Evolutionary conservation across 176 grass and related monocot genomes (phyloP).

Genomic region (Alloteropsis semialata): DNA sequence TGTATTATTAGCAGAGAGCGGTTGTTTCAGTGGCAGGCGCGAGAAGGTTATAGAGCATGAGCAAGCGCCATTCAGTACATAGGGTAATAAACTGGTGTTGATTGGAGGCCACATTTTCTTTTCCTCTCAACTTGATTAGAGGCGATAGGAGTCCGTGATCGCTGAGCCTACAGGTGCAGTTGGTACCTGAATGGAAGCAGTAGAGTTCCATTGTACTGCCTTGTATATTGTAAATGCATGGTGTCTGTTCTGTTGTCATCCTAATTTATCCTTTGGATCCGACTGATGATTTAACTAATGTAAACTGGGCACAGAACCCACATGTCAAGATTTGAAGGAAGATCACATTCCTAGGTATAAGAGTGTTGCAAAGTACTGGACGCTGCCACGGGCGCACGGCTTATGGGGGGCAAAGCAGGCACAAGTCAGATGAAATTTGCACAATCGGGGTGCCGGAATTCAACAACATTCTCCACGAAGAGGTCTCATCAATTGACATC

Average conservation of each 20-base stretch:
- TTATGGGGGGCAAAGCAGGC: neutral
- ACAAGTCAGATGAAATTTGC: neutral
- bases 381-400: neutral
- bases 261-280: slow-evolving; percentile 27
- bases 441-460: neutral
- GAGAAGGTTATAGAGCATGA: slow-evolving; percentile 34
- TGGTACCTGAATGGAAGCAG: neutral
- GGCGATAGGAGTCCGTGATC: slow-evolving; percentile 1
- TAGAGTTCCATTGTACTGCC: slow-evolving; percentile 25
- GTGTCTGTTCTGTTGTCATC: slow-evolving; percentile 17
- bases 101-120: slow-evolving; percentile 5
- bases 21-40: slow-evolving; percentile 41
- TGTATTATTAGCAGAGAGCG: slow-evolving; percentile 54
- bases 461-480: neutral
- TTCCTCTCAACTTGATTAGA: slow-evolving; percentile 15
- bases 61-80: neutral
- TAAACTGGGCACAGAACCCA: neutral
- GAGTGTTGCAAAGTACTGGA: neutral
- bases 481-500: neutral
- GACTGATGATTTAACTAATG: neutral
- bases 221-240: slow-evolving; percentile 24
- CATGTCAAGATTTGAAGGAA: neutral
- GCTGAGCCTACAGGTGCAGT: no score
- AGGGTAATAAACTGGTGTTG: slow-evolving; percentile 16
- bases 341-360: neutral